Percentiles rank a stretch among this genome's conserved stretches.
Conservation (phyloP, 192 early-diverging fungal species). For the Coemansia sp. region DNA sequence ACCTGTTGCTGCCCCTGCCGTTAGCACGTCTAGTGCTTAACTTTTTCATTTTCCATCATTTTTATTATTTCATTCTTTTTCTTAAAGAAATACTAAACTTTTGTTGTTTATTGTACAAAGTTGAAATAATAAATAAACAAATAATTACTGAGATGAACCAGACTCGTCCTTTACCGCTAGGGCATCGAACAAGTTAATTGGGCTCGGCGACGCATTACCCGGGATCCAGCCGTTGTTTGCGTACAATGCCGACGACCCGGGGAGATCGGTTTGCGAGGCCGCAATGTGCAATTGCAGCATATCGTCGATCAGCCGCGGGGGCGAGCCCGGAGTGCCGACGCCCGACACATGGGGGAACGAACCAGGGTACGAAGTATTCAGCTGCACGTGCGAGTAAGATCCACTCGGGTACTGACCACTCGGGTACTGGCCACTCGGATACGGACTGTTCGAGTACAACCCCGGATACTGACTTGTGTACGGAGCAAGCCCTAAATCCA, state of each 20-base stretch:
- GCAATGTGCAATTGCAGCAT: constrained; percentile 10
- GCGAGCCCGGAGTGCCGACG: background rate
- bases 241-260: too few species aligned
- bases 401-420: background rate
- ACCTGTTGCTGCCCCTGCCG: constrained; percentile 18
- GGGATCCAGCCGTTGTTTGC: too few species aligned
- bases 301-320: constrained; percentile 1
- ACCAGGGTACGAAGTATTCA: too few species aligned
- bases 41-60: background rate
- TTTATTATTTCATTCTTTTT: background rate
- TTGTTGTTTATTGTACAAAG: too few species aligned
- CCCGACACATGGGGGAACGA: too few species aligned
- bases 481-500: background rate
- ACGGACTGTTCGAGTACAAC: too few species aligned
- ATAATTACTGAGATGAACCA: too few species aligned
- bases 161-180: too few species aligned
- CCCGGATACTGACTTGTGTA: background rate
- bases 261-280: background rate
- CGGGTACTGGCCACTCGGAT: background rate
- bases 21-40: constrained; percentile 9
- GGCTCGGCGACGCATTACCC: too few species aligned
- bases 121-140: too few species aligned
- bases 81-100: too few species aligned
- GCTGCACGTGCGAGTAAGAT: background rate
- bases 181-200: too few species aligned